Evolutionary conservation across 352 stramenopile species (phyloP).

Genomic region (Pythium monospermum): DNA sequence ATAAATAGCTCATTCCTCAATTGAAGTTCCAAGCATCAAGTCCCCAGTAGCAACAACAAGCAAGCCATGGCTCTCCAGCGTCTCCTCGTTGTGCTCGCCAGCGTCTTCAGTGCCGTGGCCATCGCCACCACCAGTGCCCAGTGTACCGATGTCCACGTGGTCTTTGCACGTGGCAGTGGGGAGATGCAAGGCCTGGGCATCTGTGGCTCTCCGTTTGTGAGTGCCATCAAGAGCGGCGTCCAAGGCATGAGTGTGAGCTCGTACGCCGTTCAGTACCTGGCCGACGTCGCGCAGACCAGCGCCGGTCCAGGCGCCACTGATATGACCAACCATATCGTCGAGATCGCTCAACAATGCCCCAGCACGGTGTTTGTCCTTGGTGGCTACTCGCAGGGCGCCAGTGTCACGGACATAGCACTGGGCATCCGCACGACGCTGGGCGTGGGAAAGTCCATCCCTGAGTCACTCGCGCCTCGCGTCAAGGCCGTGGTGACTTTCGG

Average conservation of each 20-base stretch:
- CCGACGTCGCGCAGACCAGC: constrained; percentile 18
- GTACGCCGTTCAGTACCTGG: constrained; percentile 27
- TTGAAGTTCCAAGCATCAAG: too few species aligned
- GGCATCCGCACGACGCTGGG: constrained; percentile 9
- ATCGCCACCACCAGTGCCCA: not conserved
- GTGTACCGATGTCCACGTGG: not conserved
- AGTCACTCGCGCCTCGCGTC: not conserved
- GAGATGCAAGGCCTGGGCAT: constrained; percentile 26
- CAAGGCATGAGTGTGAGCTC: constrained; percentile 26
- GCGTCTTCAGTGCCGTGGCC: too few species aligned
- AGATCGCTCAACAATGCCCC: constrained; percentile 23
- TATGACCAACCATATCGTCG: constrained; percentile 30
- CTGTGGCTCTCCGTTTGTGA: constrained; percentile 20
- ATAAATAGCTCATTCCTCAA: too few species aligned
- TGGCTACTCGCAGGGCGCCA: constrained; percentile 22
- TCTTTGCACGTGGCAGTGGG: constrained; percentile 30
- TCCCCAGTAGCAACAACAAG: too few species aligned
- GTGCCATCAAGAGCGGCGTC: constrained; percentile 19
- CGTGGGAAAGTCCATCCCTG: not conserved
- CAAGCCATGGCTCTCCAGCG: too few species aligned
- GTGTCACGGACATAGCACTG: constrained; percentile 26
- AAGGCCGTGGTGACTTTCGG: constrained; percentile 10
- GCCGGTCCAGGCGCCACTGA: constrained; percentile 23
- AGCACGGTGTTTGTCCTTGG: constrained; percentile 26
- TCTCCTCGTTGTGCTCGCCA: not conserved